Conservation (phyloP, 192 early-diverging fungal genomes). For the Cladochytrium replicatum region DNA sequence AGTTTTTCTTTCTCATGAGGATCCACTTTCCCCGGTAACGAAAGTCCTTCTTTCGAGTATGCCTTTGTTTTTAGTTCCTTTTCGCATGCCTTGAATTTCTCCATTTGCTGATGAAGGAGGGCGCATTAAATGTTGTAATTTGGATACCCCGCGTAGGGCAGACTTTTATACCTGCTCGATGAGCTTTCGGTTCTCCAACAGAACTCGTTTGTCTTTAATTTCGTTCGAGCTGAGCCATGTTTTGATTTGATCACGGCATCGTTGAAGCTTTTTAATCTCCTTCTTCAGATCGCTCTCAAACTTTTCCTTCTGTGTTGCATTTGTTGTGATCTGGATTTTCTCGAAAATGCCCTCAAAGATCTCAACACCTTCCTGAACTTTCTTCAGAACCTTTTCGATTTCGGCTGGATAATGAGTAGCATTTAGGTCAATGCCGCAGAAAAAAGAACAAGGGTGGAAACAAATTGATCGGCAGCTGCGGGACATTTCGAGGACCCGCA, state of each 20-base stretch:
- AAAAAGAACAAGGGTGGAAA: too few species aligned
- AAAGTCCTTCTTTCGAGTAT: conserved; percentile 90
- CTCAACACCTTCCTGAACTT: conserved; percentile 91
- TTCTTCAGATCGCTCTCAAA: conserved; percentile 93
- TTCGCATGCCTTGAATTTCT: conserved; percentile 93
- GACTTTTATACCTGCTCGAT: conserved; percentile 89
- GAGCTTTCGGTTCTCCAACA: conserved; percentile 83
- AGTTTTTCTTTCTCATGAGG: conserved; percentile 88
- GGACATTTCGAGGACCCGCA: too few species aligned
- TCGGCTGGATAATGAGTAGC: too few species aligned
- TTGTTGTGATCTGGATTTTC: conserved; percentile 73
- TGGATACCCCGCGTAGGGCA: too few species aligned
- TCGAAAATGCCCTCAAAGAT: conserved; percentile 84
- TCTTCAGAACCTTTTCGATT: conserved; percentile 91
- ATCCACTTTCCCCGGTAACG: conserved; percentile 71
- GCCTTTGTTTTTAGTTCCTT: conserved; percentile 99
- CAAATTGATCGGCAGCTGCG: too few species aligned
- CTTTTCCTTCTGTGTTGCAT: conserved; percentile 91
- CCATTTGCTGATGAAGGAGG: conserved; percentile 99
- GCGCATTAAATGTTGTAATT: too few species aligned
- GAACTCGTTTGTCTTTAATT: conserved; percentile 90
- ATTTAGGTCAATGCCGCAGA: too few species aligned
- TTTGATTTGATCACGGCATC: conserved; percentile 94
- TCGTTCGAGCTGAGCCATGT: conserved; percentile 90
- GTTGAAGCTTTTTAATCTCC: conserved; percentile 98